Base-by-base conservation (phyloP, 2,329 filamentous ascomycete species). In the Sporothrix phasma region DNA sequence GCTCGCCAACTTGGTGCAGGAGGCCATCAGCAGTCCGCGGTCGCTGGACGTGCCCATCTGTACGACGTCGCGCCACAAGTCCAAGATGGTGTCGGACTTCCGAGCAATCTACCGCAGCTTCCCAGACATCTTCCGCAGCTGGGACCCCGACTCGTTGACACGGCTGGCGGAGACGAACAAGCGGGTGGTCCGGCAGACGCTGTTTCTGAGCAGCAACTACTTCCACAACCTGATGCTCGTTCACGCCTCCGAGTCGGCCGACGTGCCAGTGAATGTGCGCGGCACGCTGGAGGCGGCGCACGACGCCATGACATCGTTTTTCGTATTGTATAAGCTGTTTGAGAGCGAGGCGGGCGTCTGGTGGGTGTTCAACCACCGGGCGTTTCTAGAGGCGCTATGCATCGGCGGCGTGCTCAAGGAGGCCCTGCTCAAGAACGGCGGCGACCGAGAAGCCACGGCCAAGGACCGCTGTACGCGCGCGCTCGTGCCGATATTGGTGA, bases 331-430 rank as follows among this genome's bases (percentile, higher is more conserved):
- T 74, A 78, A 77, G 43, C 76, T 90, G 13, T 85, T 92, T 67
- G 84, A 87, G 68, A 78, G 79, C 17, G 89, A 93, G 76, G 88
- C 88, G 1, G 81, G 86, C 15, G 88, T 92, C 0, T 92, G 89
- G 89, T 93, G 89, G 89, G 88, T 90, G 0, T 90, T 92, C 69
- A 89, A 91, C 72, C 89, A 92, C 72, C 79, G 89, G 1, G 89
- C 89, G 0, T 92, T 92, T 71, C 79, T 92, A 61, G 89, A 92
- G 76, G 87, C 87, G 37, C 73, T 87, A 71, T 89, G 84, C 74
- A 89, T 88, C 56, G 83, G 84, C 24, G 81, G 81, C 66, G 80
- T 86, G 26, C 72, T 88, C 64, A 76, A 79, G 46, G 82, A 86
- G 71, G 77, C 79, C 22, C 71, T 74, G 3, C 58, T 59, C 49